Conservation (phyloP, 106 monocot genomes). For the Cymbidium sinense region DNA sequence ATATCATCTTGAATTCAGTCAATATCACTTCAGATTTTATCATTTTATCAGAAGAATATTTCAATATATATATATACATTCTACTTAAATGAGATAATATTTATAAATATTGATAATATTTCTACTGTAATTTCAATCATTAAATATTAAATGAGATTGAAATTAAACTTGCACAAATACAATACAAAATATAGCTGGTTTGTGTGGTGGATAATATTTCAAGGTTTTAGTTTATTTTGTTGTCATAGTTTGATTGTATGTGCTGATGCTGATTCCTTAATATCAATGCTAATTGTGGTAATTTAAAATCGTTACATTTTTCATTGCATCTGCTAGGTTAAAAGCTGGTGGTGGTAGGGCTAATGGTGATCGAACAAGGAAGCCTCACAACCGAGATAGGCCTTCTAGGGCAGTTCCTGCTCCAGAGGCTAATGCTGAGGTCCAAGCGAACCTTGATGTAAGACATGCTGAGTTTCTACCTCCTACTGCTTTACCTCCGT, state of each 20-base stretch:
- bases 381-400: constrained; percentile 57
- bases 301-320: neutral
- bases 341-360: constrained; percentile 67
- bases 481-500: constrained; percentile 1
- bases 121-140: no score
- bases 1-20: no score
- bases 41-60: no score
- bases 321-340: constrained; percentile 25
- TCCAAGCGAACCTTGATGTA: constrained; percentile 88
- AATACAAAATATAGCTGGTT: no score
- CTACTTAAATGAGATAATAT: no score
- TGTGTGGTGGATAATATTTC: neutral
- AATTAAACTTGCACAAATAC: no score
- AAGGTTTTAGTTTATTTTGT: neutral
- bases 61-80: no score
- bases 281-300: neutral
- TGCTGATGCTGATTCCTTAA: neutral
- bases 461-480: constrained; percentile 2
- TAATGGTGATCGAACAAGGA: constrained; percentile 56
- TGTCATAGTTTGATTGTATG: neutral
- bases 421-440: constrained; percentile 87
- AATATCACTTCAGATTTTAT: no score
- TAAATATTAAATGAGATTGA: no score
- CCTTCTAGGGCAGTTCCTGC: constrained; percentile 52
- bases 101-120: no score